Evolutionary conservation across 257 asterid genomes (phyloP), one percentile per base, ranked within the genome.

Genomic region (Solanum pennellii): DNA sequence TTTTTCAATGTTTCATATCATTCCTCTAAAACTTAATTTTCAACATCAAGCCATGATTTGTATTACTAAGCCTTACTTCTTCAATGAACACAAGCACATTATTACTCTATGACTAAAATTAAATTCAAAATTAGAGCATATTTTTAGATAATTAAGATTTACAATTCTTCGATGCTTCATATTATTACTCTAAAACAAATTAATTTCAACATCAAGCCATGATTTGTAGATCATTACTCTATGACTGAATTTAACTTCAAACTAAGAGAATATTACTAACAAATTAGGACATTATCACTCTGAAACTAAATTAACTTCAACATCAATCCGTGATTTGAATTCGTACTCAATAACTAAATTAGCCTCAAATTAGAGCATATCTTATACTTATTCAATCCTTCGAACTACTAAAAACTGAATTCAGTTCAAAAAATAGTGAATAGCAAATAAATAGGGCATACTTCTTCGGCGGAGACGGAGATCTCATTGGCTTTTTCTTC

Each of bases 401-500:
- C 83, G 20, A 49, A 23, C 44, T 75, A 41, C 41, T 20, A 37
- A 37, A 37, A 73, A 3, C 29, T 9, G 2, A 73, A 71, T 31
- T 39, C 33, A 68, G 20, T 68, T 27, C 3, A 66, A 68, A 66
- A 18, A n/a, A 14, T 42, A 5, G 11, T 59, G 27, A 23, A 5
- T 3, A 6, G n/a, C 23, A 65, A 82, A 18, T 23, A n/a, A 29
- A 8, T 86, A 72, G 71, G 23, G 1, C 10, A 56, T 90, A 95
- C 99, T 90, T 97, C 99, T 92, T 97, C 99, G 31, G 99, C 98
- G 52, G 99, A 97, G 87, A 95, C 98, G 35, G 97, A 94, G 91
- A 97, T 97, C 93, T 97, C 99, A 87, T 97, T 94, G 83, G 98
- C 98, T 91, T 97, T 97, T 93, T 97, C 99, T 87, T 95, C 98